Percentiles rank a stretch among this genome's conserved stretches.
Conservation (phyloP, 805 yeast genomes). For the Saturnispora gosingensis region DNA sequence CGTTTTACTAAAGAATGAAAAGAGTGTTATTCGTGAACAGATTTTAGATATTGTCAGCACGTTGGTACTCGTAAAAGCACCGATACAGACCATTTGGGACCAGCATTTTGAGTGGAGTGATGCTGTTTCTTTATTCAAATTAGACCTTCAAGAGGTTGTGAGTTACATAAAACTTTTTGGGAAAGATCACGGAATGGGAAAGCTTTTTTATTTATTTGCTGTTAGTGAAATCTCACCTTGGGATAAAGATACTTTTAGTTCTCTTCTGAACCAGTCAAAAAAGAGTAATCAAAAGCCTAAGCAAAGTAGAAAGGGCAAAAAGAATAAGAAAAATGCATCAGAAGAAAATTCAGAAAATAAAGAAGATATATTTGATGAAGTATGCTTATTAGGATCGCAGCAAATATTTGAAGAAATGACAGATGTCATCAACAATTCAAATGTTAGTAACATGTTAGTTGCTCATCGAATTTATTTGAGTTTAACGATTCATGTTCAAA, state of each 20-base stretch:
- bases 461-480: slow-evolving; percentile 58
- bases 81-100: slow-evolving; percentile 61
- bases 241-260: slow-evolving; percentile 26
- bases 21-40: slow-evolving; percentile 31
- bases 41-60: slow-evolving; percentile 55
- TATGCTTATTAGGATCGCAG: slow-evolving; percentile 8
- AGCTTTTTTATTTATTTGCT: slow-evolving; percentile 53
- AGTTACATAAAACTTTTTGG: slow-evolving; percentile 50
- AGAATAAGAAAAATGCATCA: slow-evolving; percentile 10
- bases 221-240: slow-evolving; percentile 64
- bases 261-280: slow-evolving; percentile 15
- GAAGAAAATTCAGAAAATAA: slow-evolving; percentile 14
- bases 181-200: slow-evolving; percentile 41
- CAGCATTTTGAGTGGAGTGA: slow-evolving; percentile 68
- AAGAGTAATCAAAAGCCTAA: slow-evolving; percentile 13
- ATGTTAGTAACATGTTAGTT: slow-evolving; percentile 36
- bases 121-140: slow-evolving; percentile 35
- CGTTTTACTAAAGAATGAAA: slow-evolving; percentile 35
- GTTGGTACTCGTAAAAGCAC: slow-evolving; percentile 59
- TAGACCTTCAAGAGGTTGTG: slow-evolving; percentile 39
- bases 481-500: slow-evolving; percentile 50
- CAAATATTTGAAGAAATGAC: slow-evolving; percentile 11
- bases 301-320: slow-evolving; percentile 12
- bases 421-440: slow-evolving; percentile 7
- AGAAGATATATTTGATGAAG: slow-evolving; percentile 1